Evolutionary conservation across 108 stramenopile species (phyloP).

Genomic region (Mediolabrus comicus): DNA sequence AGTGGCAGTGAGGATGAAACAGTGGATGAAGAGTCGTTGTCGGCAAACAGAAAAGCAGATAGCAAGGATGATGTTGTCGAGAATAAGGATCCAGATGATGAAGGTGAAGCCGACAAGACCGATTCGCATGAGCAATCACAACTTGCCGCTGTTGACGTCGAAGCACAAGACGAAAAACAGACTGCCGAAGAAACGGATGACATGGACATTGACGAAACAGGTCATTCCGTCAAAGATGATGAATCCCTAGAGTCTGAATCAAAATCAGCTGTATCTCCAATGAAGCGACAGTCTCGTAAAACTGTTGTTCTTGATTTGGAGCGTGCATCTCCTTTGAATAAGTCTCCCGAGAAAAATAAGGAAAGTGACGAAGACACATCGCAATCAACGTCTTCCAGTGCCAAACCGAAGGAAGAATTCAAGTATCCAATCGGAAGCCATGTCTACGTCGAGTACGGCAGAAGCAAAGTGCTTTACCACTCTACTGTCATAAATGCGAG

Average conservation of each 20-base stretch:
- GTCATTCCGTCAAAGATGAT: neutral
- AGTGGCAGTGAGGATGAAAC: constrained; percentile 3
- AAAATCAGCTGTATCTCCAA: neutral
- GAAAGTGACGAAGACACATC: constrained; percentile 2
- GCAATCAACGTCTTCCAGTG: neutral
- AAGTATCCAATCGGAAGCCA: constrained; percentile 39
- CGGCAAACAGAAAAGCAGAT: neutral
- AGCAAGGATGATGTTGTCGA: neutral
- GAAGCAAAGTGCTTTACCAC: constrained; percentile 29
- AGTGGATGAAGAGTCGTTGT: neutral
- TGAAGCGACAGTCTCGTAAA: neutral
- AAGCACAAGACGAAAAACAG: neutral
- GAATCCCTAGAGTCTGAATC: neutral
- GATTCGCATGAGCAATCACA: neutral
- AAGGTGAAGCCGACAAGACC: neutral
- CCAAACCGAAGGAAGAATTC: neutral
- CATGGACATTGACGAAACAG: neutral
- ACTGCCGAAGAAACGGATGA: neutral
- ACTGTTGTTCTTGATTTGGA: constrained; percentile 12
- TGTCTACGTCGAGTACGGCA: constrained; percentile 49
- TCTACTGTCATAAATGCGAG: constrained; percentile 42
- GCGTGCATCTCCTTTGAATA: neutral
- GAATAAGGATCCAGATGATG: neutral
- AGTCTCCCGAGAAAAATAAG: constrained; percentile 13
- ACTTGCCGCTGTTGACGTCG: neutral